Evolutionary conservation across 169 alveolate species (phyloP).

Genomic region (Perkinsus marinus): DNA sequence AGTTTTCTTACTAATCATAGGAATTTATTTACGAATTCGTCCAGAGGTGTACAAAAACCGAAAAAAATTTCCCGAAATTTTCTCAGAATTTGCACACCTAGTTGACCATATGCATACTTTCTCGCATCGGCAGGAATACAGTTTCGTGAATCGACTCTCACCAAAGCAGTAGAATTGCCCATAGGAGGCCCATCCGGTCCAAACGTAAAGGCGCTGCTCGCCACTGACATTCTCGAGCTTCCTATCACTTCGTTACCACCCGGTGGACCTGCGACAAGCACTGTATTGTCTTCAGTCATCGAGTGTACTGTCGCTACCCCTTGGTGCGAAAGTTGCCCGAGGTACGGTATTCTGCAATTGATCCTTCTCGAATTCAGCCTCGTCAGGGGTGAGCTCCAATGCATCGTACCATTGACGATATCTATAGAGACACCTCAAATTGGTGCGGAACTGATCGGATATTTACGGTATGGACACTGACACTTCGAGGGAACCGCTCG

Average conservation of each 20-base stretch:
- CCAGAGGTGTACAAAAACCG: no score
- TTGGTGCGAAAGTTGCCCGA: not conserved
- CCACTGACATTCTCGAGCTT: not conserved
- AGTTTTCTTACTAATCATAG: no score
- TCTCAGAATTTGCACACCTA: no score
- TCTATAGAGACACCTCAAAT: not conserved
- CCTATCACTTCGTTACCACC: not conserved
- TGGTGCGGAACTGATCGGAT: not conserved
- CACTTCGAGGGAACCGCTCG: not conserved
- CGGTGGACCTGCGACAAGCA: not conserved
- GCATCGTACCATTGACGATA: not conserved
- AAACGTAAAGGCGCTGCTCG: not conserved
- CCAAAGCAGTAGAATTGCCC: not conserved
- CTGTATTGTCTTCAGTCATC: not conserved
- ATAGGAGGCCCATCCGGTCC: not conserved
- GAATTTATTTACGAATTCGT: no score
- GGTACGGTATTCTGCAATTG: not conserved
- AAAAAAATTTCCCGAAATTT: no score
- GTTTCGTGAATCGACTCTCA: no score
- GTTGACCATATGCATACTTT: not conserved
- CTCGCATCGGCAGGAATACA: no score
- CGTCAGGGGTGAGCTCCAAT: not conserved
- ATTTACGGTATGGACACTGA: not conserved
- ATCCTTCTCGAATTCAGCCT: not conserved
- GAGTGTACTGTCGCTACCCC: no score